Conservation (phyloP, 2,329 filamentous ascomycete genomes). For the Aspergillus sp. region DNA sequence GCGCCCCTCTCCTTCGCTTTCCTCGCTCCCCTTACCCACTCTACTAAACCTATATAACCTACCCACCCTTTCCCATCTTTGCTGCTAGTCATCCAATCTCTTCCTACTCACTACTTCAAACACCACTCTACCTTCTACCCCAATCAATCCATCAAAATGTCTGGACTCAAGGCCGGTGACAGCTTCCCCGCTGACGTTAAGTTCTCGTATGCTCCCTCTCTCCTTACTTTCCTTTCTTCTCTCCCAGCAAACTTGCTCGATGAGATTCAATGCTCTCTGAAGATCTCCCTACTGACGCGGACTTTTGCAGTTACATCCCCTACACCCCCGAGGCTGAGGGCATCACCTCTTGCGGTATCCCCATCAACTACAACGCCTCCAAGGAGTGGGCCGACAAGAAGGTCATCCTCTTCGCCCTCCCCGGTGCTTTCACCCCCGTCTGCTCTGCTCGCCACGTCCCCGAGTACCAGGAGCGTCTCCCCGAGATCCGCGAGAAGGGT, state of each 20-base stretch:
- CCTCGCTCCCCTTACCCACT: slow-evolving; percentile 5
- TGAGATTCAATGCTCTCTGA: not conserved
- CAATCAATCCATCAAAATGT: slow-evolving; percentile 45
- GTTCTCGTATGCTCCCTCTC: slow-evolving; percentile 62
- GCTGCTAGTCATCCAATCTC: slow-evolving; percentile 6
- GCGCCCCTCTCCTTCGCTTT: slow-evolving; percentile 10
- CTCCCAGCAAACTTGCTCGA: not conserved
- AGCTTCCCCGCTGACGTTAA: slow-evolving; percentile 75
- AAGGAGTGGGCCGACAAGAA: slow-evolving; percentile 72
- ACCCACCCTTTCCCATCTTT: slow-evolving; percentile 13
- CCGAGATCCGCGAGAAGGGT: slow-evolving; percentile 73
- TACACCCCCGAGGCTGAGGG: slow-evolving; percentile 67
- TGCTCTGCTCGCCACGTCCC: slow-evolving; percentile 81
- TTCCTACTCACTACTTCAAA: slow-evolving; percentile 4
- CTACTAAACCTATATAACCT: slow-evolving; percentile 19
- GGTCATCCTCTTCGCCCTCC: slow-evolving; percentile 68
- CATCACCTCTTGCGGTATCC: slow-evolving; percentile 75
- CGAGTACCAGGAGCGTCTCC: slow-evolving; percentile 71
- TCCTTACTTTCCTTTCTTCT: not conserved
- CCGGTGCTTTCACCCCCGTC: slow-evolving; percentile 80
- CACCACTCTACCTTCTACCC: slow-evolving; percentile 2
- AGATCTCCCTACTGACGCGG: slow-evolving; percentile 7
- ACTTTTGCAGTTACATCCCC: slow-evolving; percentile 65
- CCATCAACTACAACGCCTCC: slow-evolving; percentile 75
- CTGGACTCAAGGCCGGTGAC: slow-evolving; percentile 76